A percentile compares a stretch with the other conserved stretches of the same genome.
These are phyloP conservation scores for Pistacia vera DNA, from an alignment of 345 rosid genomes.

Conservation along the genomic window DNA sequence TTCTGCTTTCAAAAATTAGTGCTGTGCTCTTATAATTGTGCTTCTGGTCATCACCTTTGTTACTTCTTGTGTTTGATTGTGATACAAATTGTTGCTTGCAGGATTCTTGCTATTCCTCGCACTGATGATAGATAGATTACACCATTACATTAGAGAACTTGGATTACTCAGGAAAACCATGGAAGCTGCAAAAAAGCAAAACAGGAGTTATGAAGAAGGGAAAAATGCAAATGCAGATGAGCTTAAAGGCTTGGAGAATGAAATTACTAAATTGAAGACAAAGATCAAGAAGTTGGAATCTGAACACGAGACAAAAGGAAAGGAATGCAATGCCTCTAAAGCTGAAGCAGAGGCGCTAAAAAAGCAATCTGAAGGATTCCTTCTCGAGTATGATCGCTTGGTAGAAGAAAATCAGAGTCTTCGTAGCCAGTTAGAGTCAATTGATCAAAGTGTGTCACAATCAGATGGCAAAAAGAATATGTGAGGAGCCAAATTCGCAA, in stretches of 20 bases:
- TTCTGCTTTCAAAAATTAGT: not conserved
- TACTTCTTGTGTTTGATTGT: not conserved
- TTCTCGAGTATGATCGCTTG: conserved; percentile 67
- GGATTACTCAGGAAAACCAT: conserved; percentile 70
- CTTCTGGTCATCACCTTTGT: not conserved
- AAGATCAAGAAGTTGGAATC: conserved; percentile 55
- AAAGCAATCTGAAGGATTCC: conserved; percentile 75
- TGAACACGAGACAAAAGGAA: conserved; percentile 48
- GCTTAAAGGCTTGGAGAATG: conserved; percentile 48
- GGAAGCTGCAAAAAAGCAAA: conserved; percentile 78
- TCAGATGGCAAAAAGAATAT: conserved; percentile 55
- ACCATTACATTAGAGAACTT: conserved; percentile 86
- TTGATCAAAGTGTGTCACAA: conserved; percentile 37
- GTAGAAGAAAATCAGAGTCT: conserved; percentile 78
- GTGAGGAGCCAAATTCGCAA: conserved; percentile 20
- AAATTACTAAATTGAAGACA: conserved; percentile 41
- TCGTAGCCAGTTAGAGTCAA: conserved; percentile 60
- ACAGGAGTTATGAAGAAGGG: conserved; percentile 57
- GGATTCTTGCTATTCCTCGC: conserved; percentile 80
- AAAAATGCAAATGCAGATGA: conserved; percentile 49
- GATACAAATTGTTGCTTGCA: conserved; percentile 24
- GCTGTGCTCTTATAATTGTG: not conserved
- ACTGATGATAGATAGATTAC: conserved; percentile 84
- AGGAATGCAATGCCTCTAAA: conserved; percentile 58
- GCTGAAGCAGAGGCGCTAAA: conserved; percentile 63